Percentiles rank a stretch among this genome's conserved stretches.
Conservation (phyloP, 768 basidiomycete species). For the Auriscalpium orientale region DNA sequence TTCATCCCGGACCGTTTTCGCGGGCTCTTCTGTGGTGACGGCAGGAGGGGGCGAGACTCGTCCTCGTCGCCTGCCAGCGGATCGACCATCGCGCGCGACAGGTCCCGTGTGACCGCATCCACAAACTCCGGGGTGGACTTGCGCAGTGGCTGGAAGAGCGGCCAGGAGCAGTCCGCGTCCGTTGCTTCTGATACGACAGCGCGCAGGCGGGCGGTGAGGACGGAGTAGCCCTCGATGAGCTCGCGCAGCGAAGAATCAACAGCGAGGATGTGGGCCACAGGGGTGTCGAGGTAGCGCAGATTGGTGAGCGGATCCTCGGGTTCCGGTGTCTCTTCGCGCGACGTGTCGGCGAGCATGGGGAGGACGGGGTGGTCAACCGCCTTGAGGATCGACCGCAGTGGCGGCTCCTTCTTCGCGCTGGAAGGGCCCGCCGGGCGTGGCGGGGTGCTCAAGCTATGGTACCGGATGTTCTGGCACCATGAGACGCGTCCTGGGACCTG, state of each 20-base stretch:
- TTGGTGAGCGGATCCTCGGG: slow-evolving; percentile 61
- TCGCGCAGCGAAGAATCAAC: slow-evolving; percentile 40
- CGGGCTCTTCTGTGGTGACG: slow-evolving; percentile 68
- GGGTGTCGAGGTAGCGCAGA: slow-evolving; percentile 54
- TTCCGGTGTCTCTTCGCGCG: slow-evolving; percentile 69
- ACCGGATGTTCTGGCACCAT: slow-evolving; percentile 46
- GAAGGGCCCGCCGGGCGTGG: slow-evolving; percentile 6
- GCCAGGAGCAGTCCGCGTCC: slow-evolving; percentile 57
- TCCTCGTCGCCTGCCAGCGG: slow-evolving; percentile 27
- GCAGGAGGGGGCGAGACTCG: slow-evolving; percentile 29
- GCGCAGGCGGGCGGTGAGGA: slow-evolving; percentile 60
- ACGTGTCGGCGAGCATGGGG: slow-evolving; percentile 31
- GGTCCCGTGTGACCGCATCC: slow-evolving; percentile 57
- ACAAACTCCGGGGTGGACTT: slow-evolving; percentile 45
- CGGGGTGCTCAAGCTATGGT: slow-evolving; percentile 32
- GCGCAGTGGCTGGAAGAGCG: slow-evolving; percentile 64
- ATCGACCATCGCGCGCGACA: slow-evolving; percentile 56
- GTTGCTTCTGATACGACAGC: slow-evolving; percentile 32
- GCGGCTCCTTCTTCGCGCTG: slow-evolving; percentile 35
- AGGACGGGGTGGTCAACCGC: slow-evolving; percentile 29
- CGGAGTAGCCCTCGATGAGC: slow-evolving; percentile 67
- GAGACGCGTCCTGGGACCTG: slow-evolving; percentile 31
- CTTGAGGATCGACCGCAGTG: slow-evolving; percentile 68
- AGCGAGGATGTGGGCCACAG: slow-evolving; percentile 53
- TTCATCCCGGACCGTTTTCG: slow-evolving; percentile 63